Percentiles rank a stretch among this genome's conserved stretches.
Evolutionary conservation across 23 red algal genomes (phyloP).

Genomic region (Gracilaria gracilis): DNA sequence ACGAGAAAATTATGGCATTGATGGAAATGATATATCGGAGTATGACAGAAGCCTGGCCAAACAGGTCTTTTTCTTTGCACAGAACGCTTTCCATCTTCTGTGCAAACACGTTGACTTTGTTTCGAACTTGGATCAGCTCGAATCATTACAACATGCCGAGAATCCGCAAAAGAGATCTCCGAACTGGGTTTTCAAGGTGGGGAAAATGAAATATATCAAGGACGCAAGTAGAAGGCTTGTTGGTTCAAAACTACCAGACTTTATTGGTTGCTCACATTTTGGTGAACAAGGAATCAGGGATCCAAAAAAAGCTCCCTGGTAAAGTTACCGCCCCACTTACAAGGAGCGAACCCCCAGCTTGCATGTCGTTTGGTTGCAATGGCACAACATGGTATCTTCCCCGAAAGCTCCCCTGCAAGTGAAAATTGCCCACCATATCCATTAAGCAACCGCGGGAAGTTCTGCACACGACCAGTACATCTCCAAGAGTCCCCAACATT

Average conservation of each 20-base stretch:
- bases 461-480: not conserved
- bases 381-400: not conserved
- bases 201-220: not conserved
- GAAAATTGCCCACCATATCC: not conserved
- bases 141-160: not conserved
- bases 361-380: not conserved
- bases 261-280: not conserved
- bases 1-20: not conserved
- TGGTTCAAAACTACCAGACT: not conserved
- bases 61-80: slow-evolving; percentile 30
- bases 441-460: not conserved
- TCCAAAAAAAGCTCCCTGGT: not conserved
- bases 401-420: not conserved
- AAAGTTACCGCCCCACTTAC: not conserved
- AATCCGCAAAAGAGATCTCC: not conserved
- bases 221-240: not conserved
- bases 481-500: not conserved
- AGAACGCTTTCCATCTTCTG: not conserved
- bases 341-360: not conserved
- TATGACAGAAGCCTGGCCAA: not conserved
- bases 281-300: not conserved
- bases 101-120: not conserved
- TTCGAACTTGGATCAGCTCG: not conserved
- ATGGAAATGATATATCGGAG: not conserved
- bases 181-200: not conserved